Conservation (phyloP, 2,329 filamentous ascomycete genomes). For the Trichothecium sympodiale region DNA sequence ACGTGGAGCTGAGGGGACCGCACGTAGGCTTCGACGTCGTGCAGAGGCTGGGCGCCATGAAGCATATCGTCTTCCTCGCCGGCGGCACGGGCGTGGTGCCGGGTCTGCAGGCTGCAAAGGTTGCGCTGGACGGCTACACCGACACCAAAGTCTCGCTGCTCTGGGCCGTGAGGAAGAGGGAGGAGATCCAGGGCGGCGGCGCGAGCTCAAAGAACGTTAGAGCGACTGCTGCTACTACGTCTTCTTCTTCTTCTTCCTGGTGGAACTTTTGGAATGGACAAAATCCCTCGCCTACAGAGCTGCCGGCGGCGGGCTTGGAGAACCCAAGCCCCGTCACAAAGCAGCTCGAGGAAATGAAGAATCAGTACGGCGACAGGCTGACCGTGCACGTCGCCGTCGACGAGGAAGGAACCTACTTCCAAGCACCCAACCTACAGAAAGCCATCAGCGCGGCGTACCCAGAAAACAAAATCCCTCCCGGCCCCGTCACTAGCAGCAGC, state of each 20-base stretch:
- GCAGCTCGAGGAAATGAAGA: slow-evolving; percentile 48
- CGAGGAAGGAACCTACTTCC: slow-evolving; percentile 60
- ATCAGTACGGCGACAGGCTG: slow-evolving; percentile 42
- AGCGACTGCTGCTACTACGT: background rate
- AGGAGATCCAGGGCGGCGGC: slow-evolving; percentile 31
- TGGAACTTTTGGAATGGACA: slow-evolving; percentile 14
- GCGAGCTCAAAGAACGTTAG: no score
- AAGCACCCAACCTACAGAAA: slow-evolving; percentile 33
- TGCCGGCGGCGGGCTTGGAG: slow-evolving; percentile 10
- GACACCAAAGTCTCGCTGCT: slow-evolving; percentile 51
- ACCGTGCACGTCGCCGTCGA: slow-evolving; percentile 71
- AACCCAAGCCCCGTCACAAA: slow-evolving; percentile 40
- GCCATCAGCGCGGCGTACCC: slow-evolving; percentile 6
- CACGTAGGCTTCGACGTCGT: slow-evolving; percentile 52
- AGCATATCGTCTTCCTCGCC: slow-evolving; percentile 67
- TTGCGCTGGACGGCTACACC: slow-evolving; percentile 34
- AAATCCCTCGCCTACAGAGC: slow-evolving; percentile 6
- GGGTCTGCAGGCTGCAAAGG: slow-evolving; percentile 67
- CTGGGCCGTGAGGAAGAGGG: slow-evolving; percentile 63
- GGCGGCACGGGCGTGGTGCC: slow-evolving; percentile 90
- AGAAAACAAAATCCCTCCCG: slow-evolving; percentile 1
- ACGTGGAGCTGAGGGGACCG: slow-evolving; percentile 70
- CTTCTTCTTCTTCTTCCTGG: no score
- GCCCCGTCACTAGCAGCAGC: slow-evolving; percentile 5
- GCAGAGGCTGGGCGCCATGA: slow-evolving; percentile 15